Conservation (phyloP, 148 eudicot species). For the Fallopia convolvulus region DNA sequence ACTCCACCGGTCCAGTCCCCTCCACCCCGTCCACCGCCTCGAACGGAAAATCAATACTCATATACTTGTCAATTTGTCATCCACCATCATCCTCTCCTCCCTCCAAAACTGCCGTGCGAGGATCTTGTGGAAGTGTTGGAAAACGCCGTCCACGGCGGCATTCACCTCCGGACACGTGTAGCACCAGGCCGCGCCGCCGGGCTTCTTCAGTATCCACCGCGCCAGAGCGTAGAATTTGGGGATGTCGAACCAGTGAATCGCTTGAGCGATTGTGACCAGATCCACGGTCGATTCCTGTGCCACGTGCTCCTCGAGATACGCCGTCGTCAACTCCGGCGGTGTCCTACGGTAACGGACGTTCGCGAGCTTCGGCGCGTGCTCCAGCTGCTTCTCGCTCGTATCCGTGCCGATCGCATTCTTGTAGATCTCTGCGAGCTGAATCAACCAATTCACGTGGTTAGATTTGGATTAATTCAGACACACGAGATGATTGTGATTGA, state of each 20-base stretch:
- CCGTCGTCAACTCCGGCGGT: conserved; percentile 30
- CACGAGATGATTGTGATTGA: too few relatives aligned
- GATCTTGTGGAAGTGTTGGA: conserved; percentile 27
- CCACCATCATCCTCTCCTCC: conserved; percentile 38
- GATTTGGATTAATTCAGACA: too few relatives aligned
- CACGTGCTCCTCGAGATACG: conserved; percentile 23
- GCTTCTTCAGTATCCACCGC: conserved; percentile 53
- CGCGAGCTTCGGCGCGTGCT: conserved; percentile 53
- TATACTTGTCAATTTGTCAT: conserved; percentile 38
- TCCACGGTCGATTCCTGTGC: conserved; percentile 39
- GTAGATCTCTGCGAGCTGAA: conserved; percentile 48
- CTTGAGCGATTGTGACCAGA: conserved; percentile 64
- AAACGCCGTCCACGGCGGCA: conserved; percentile 34
- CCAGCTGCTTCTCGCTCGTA: conserved; percentile 68
- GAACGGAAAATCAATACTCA: conserved; percentile 52
- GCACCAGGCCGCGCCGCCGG: conserved; percentile 84
- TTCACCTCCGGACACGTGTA: conserved; percentile 49
- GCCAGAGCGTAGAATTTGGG: conserved; percentile 45
- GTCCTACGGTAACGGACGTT: conserved; percentile 60
- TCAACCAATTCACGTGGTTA: not conserved
- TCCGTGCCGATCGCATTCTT: conserved; percentile 75
- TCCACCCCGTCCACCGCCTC: conserved; percentile 53
- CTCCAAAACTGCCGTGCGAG: conserved; percentile 44
- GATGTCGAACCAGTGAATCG: conserved; percentile 76
- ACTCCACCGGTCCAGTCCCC: conserved; percentile 67